phyloP scores from a whole-genome alignment of 129 eudicot genomes.

The Smallanthus sonchifolius region DNA sequence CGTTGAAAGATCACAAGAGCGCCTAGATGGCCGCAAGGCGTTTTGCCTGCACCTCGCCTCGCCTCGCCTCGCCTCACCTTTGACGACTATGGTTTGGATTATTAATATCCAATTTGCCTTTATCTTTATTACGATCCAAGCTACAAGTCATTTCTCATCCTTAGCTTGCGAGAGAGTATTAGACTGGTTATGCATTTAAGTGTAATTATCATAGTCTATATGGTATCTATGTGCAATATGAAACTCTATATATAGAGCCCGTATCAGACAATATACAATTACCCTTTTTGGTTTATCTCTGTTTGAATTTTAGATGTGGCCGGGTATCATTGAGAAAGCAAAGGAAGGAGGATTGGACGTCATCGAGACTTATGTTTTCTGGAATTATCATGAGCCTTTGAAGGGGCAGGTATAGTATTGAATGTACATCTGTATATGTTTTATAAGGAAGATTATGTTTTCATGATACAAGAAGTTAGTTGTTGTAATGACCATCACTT shows the following conservation, averaged over 20 bases:
- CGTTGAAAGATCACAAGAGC: too few species aligned
- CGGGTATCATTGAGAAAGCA: conserved; percentile 54
- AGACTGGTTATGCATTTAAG: neutral
- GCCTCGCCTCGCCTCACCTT: too few species aligned
- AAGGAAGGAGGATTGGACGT: conserved; percentile 87
- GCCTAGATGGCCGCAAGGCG: too few species aligned
- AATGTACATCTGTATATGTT: neutral
- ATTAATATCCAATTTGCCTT: too few species aligned
- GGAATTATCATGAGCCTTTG: conserved; percentile 83
- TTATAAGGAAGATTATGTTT: neutral
- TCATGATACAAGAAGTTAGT: neutral
- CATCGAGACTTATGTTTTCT: conserved; percentile 73
- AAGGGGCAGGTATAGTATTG: conserved; percentile 56
- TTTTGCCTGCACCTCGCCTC: too few species aligned
- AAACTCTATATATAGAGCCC: neutral
- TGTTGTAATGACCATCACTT: neutral
- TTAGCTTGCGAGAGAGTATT: too few species aligned
- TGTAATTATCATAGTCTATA: neutral
- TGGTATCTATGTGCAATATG: neutral
- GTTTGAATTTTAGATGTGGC: conserved; percentile 58
- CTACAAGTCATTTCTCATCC: too few species aligned
- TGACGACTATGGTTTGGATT: too few species aligned
- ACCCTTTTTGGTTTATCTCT: neutral
- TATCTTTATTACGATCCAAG: too few species aligned
- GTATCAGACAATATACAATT: neutral